Conservation (phyloP, 371 early-diverging fungal genomes). For the Mortierella sp. region DNA sequence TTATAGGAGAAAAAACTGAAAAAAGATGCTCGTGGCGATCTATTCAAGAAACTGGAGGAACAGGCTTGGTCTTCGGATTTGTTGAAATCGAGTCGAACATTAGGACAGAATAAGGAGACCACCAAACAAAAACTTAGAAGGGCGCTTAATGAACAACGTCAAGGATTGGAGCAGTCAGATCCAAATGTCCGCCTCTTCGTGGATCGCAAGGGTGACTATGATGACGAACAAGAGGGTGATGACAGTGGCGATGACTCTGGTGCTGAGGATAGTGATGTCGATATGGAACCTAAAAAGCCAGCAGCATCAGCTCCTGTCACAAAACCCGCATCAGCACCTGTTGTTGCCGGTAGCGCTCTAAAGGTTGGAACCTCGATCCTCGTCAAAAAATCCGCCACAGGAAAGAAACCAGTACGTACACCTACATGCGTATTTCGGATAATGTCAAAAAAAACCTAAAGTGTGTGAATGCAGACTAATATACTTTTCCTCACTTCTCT, state of each 20-base stretch:
- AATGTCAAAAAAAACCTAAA: background rate
- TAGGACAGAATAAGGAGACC: slow-evolving; percentile 80
- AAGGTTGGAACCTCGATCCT: slow-evolving; percentile 55
- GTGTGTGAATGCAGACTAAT: background rate
- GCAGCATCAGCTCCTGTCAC: slow-evolving; percentile 4
- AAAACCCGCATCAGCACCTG: slow-evolving; percentile 9
- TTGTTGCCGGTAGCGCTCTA: slow-evolving; percentile 50
- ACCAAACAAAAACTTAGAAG: slow-evolving; percentile 78
- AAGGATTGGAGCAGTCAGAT: slow-evolving; percentile 73
- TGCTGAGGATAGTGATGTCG: slow-evolving; percentile 5
- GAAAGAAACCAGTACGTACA: slow-evolving; percentile 55
- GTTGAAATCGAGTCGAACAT: slow-evolving; percentile 82
- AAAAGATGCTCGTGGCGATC: slow-evolving; percentile 88
- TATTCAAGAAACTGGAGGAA: slow-evolving; percentile 85
- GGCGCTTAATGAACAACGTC: slow-evolving; percentile 80
- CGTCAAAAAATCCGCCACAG: slow-evolving; percentile 39
- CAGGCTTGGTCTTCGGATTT: slow-evolving; percentile 71
- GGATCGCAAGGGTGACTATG: slow-evolving; percentile 57
- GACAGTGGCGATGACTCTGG: slow-evolving; percentile 25
- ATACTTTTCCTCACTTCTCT: background rate
- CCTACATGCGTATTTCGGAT: background rate
- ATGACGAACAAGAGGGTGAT: slow-evolving; percentile 57
- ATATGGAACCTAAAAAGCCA: slow-evolving; percentile 4
- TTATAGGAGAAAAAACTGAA: slow-evolving; percentile 90
- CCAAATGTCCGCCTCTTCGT: slow-evolving; percentile 33